Percentiles rank a stretch among this genome's conserved stretches.
These are phyloP conservation scores for Globisporangium cystogenes DNA, from an alignment of 352 stramenopile genomes.

Conservation along the genomic window DNA sequence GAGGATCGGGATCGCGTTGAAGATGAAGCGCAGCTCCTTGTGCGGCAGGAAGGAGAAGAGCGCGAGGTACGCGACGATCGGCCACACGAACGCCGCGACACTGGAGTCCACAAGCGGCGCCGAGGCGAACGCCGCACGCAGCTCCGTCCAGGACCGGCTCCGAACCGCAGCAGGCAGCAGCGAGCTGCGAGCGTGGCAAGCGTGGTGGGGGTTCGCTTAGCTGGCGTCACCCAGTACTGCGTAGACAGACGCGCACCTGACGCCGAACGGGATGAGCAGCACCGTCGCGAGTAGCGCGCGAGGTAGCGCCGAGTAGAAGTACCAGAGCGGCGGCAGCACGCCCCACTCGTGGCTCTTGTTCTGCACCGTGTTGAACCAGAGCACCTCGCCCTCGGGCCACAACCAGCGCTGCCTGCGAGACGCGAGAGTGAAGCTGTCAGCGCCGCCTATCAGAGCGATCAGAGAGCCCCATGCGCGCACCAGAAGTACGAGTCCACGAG, in stretches of 20 bases:
- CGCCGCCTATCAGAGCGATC: neutral
- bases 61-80: slow-evolving; percentile 82
- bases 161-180: slow-evolving; percentile 36
- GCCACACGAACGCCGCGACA: slow-evolving; percentile 56
- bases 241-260: slow-evolving; percentile 33
- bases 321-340: slow-evolving; percentile 94
- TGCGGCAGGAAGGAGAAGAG: slow-evolving; percentile 97
- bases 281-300: slow-evolving; percentile 80
- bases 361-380: slow-evolving; percentile 96
- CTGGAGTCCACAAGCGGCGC: slow-evolving; percentile 43
- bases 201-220: neutral
- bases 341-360: slow-evolving; percentile 98
- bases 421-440: neutral
- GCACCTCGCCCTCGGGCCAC: slow-evolving; percentile 97
- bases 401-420: slow-evolving; percentile 69
- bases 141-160: slow-evolving; percentile 37
- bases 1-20: slow-evolving; percentile 95
- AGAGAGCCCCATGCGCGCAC: too few relatives aligned
- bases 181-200: slow-evolving; percentile 17
- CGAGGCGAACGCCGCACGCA: slow-evolving; percentile 24
- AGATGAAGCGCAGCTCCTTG: slow-evolving; percentile 98
- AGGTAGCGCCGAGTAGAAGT: slow-evolving; percentile 93
- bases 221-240: neutral
- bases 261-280: slow-evolving; percentile 78
- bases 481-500: slow-evolving; percentile 94